Base-by-base conservation (phyloP, 352 stramenopile genomes). In the Phytophthora ramorum region DNA sequence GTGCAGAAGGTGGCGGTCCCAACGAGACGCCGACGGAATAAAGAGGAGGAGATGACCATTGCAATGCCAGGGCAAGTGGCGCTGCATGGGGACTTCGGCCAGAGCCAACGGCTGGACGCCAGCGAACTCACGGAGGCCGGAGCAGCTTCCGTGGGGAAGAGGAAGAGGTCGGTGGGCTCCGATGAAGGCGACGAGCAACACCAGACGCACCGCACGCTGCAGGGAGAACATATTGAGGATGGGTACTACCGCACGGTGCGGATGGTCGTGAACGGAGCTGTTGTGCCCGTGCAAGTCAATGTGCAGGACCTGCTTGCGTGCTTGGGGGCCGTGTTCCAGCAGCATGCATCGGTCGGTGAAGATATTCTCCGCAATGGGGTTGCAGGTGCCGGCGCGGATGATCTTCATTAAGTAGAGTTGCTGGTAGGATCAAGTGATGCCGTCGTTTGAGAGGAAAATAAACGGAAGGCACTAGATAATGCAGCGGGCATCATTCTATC, bases 211-310 rank as follows among this genome's bases (percentile, higher is more conserved):
- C 59, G 48, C 17, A 28, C 30, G 24, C 7, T 70, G n/a, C 71
- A 69, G 13, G 20, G 2, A 12, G 64, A 68, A 55, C 45, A 54
- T 13, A 32, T 30, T 38, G 50, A 81, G 14, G 55, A 63, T 24
- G 43, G 56, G 6, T 72, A 63, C n/a, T 94, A 92, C 61, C 82
- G 79, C 60, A 80, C 66, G 19, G 75, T 94, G 43, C 77, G 83
- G 26, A 92, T 94, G 82, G 49, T 92, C 3, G 46, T 94, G 20
- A 94, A 94, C 47, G 84, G 84, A 20, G 63, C 65, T 13, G 76
- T 92, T 20, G 84, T 94, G 19, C 61, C 86, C 0, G 78, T 94
- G 20, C 75, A 89, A 61, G 73, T 94, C 32, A 92, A 92, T 49
- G 78, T 92, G 22, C 72, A 71, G 30, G 84, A 94, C 57, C 62